Percentiles rank a stretch among this genome's conserved stretches.
phyloP scores from a whole-genome alignment of 2,329 filamentous ascomycete species.

The Colletotrichum tofieldiae region DNA sequence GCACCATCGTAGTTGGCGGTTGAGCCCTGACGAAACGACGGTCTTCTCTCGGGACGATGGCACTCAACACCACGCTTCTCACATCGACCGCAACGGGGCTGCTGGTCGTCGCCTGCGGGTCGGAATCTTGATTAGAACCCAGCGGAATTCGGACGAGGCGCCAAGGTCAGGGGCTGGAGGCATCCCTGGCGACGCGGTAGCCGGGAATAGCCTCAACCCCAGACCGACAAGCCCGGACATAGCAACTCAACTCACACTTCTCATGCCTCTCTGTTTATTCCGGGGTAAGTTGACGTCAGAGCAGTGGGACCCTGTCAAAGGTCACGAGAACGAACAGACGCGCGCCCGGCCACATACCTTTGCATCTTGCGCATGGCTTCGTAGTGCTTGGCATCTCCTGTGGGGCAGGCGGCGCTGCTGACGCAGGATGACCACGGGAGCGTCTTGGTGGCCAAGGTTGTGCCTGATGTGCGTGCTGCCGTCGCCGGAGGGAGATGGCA shows the following conservation, averaged over 20 bases:
- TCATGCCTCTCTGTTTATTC: conserved; percentile 46
- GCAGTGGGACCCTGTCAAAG: neutral
- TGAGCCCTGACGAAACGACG: conserved; percentile 56
- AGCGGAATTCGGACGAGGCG: neutral
- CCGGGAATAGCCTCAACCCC: neutral
- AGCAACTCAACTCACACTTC: conserved; percentile 44
- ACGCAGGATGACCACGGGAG: conserved; percentile 21
- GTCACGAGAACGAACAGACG: neutral
- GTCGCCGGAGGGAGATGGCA: neutral
- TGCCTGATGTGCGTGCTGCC: neutral
- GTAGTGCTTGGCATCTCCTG: conserved; percentile 46
- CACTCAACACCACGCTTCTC: conserved; percentile 53
- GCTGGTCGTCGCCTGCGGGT: conserved; percentile 55
- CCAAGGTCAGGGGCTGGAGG: neutral
- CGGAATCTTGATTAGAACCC: conserved; percentile 8
- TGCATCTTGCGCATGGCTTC: conserved; percentile 46
- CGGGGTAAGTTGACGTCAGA: conserved; percentile 25
- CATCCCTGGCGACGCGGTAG: neutral
- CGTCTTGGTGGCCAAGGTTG: neutral
- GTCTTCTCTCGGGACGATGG: conserved; percentile 52
- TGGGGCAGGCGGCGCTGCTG: conserved; percentile 21
- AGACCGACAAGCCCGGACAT: neutral
- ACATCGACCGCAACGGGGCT: conserved; percentile 55
- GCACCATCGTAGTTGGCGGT: conserved; percentile 49
- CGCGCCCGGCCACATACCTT: conserved; percentile 42